Base-by-base conservation (phyloP, 352 stramenopile genomes). In the Plasmopara viticola region DNA sequence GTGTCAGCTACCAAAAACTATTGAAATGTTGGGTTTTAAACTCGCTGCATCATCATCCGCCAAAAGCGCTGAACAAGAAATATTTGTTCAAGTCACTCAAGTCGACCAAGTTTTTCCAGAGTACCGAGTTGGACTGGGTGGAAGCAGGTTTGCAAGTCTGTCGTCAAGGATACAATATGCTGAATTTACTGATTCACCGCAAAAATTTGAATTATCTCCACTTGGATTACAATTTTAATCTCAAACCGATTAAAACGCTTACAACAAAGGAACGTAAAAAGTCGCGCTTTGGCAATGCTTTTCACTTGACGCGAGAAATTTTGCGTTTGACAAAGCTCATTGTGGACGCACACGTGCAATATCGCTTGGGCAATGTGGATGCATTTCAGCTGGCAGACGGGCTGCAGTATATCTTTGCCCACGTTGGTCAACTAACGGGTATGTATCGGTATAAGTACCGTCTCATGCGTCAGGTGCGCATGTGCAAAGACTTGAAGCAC, bases 81-180 rank as follows among this genome's bases (percentile, higher is more conserved):
- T 97, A 97, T 48, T 64, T 99, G 18, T 98, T 99, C 72, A 97
- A 98, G 70, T 97, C 91, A 44, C 77, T 99, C 4, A 99, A 99
- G 73, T 95, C 95, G 28, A 99, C 97, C n/a, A 99, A 99, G 68
- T 99, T 99, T 73, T 99, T 99, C 74, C 97, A 99, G 58, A 98
- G 93, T 51, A 99, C 97, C 0, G 94, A 99, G 51, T 74, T 99
- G 41, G 97, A 99, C 78, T 99, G 97, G 97, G 97, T 99, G 5
- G 96, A 99, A 72, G 96, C 96, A 17, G 97, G 97, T 25, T 69
- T 99, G 3, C 91, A 97, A 69, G 94, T 99, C 6, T 99, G 95
- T 68, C 84, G 95, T 20, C 97, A 99, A 74, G 97, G 97, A 25
- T 98, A 99, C 84, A 99, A 99, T 70, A 99, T 99, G 89, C 81